A percentile compares a stretch with the other conserved stretches of the same genome.
phyloP scores from a whole-genome alignment of 2,329 filamentous ascomycete genomes.

The Phoma sp. region DNA sequence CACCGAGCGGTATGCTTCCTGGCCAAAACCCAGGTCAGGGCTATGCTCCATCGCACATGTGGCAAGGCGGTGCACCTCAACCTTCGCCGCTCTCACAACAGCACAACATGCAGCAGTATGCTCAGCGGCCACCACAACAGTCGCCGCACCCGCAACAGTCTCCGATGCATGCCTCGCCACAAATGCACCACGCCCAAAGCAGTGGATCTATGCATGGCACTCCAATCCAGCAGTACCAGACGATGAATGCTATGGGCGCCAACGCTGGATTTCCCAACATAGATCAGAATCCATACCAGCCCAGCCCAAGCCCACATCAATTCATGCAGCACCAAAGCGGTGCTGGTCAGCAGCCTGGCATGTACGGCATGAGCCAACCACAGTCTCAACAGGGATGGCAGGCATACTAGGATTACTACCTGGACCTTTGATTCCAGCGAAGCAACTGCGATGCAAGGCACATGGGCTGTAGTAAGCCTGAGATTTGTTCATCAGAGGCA shows the following conservation, averaged over 20 bases:
- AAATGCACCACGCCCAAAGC: slow-evolving; percentile 54
- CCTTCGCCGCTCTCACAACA: slow-evolving; percentile 56
- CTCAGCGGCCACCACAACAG: slow-evolving; percentile 50
- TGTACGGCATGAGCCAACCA: slow-evolving; percentile 59
- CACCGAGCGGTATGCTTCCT: slow-evolving; percentile 45
- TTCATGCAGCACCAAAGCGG: slow-evolving; percentile 54
- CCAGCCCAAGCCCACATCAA: slow-evolving; percentile 54
- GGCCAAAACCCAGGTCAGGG: slow-evolving; percentile 54
- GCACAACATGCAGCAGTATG: slow-evolving; percentile 54
- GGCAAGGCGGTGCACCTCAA: slow-evolving; percentile 54
- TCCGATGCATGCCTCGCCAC: slow-evolving; percentile 57
- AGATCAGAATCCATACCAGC: slow-evolving; percentile 58
- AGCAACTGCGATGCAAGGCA: too few species aligned
- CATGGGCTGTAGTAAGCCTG: too few species aligned
- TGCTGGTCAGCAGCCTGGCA: slow-evolving; percentile 55
- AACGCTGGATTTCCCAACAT: slow-evolving; percentile 51
- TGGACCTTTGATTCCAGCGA: too few species aligned
- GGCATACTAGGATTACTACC: slow-evolving; percentile 31
- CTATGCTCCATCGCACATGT: slow-evolving; percentile 56
- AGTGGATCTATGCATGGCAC: slow-evolving; percentile 51
- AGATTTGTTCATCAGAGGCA: too few species aligned
- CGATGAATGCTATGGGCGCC: slow-evolving; percentile 54
- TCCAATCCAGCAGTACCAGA: slow-evolving; percentile 53
- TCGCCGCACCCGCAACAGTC: slow-evolving; percentile 55
- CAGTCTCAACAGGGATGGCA: slow-evolving; percentile 52